A percentile compares a stretch with the other conserved stretches of the same genome.
Conservation (phyloP, 108 stramenopile species). For the Fistulifera solaris region DNA sequence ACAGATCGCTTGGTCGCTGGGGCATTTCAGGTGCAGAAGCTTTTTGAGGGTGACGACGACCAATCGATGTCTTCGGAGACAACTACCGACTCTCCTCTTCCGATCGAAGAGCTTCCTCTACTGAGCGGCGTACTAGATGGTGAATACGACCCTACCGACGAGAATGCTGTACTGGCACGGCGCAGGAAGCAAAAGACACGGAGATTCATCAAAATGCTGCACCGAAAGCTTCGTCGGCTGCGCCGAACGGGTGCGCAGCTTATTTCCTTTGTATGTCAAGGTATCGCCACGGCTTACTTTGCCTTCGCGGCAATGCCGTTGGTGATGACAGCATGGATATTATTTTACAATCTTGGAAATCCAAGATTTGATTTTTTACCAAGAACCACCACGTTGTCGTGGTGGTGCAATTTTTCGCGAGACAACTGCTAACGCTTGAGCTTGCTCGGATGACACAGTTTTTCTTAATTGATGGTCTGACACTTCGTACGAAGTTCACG, state of each 20-base stretch:
- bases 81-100: too few species aligned
- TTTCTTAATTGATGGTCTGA: slow-evolving; percentile 39
- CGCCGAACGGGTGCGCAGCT: too few species aligned
- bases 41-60: neutral
- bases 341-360: slow-evolving; percentile 53
- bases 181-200: too few species aligned
- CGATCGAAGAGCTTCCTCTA: too few species aligned
- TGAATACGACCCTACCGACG: too few species aligned
- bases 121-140: too few species aligned
- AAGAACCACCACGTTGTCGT: slow-evolving; percentile 41
- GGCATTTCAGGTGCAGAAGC: slow-evolving; percentile 5
- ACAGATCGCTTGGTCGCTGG: slow-evolving; percentile 9
- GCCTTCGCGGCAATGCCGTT: slow-evolving; percentile 11
- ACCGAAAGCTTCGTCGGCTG: too few species aligned
- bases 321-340: slow-evolving; percentile 19
- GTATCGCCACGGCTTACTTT: too few species aligned
- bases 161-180: too few species aligned
- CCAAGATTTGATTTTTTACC: slow-evolving; percentile 56
- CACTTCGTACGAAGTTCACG: neutral
- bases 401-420: slow-evolving; percentile 61
- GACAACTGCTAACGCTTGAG: slow-evolving; percentile 46
- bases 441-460: slow-evolving; percentile 42
- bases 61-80: neutral
- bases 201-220: too few species aligned
- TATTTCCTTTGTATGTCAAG: too few species aligned